These are phyloP conservation scores for Cladosporium sp. DNA, from an alignment of 2,329 filamentous ascomycete species.

Conservation along the genomic window DNA sequence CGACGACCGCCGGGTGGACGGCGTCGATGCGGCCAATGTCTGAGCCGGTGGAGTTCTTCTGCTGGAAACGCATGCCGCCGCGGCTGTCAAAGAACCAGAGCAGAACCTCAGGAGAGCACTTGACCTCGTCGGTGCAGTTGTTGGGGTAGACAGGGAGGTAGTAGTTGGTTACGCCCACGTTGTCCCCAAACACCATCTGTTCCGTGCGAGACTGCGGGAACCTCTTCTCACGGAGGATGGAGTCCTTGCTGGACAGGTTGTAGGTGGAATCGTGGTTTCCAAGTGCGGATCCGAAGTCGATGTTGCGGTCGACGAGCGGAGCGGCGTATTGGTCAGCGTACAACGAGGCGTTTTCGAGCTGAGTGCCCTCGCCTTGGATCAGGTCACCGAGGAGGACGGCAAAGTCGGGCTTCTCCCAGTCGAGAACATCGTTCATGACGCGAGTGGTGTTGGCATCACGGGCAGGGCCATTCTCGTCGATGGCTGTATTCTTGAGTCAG, in stretches of 20 bases:
- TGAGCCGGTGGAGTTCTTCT: conserved; percentile 26
- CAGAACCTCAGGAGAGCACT: conserved; percentile 42
- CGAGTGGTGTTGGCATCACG: conserved; percentile 54
- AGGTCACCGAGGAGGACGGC: conserved; percentile 69
- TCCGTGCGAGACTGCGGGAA: conserved; percentile 38
- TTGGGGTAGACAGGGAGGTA: conserved; percentile 48
- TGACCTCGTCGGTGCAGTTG: conserved; percentile 10
- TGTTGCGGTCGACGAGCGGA: conserved; percentile 51
- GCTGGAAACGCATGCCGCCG: conserved; percentile 52
- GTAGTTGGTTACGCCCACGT: conserved; percentile 51
- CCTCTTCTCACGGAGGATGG: conserved; percentile 38
- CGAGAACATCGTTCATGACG: conserved; percentile 57
- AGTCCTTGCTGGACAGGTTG: conserved; percentile 49
- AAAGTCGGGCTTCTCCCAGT: conserved; percentile 53
- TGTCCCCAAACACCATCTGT: conserved; percentile 36
- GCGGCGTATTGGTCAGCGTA: conserved; percentile 58
- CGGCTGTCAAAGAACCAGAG: conserved; percentile 71
- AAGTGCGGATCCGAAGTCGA: conserved; percentile 64
- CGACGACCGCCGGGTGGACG: conserved; percentile 42
- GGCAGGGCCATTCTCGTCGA: conserved; percentile 38
- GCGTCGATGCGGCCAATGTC: conserved; percentile 37
- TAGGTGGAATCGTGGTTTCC: conserved; percentile 65
- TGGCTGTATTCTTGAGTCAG: conserved; percentile 29
- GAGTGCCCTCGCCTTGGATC: conserved; percentile 63
- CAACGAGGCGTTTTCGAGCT: conserved; percentile 49